These are phyloP conservation scores for Dactylellina sp. DNA, from an alignment of 2,329 filamentous ascomycete species.

Conservation along the genomic window DNA sequence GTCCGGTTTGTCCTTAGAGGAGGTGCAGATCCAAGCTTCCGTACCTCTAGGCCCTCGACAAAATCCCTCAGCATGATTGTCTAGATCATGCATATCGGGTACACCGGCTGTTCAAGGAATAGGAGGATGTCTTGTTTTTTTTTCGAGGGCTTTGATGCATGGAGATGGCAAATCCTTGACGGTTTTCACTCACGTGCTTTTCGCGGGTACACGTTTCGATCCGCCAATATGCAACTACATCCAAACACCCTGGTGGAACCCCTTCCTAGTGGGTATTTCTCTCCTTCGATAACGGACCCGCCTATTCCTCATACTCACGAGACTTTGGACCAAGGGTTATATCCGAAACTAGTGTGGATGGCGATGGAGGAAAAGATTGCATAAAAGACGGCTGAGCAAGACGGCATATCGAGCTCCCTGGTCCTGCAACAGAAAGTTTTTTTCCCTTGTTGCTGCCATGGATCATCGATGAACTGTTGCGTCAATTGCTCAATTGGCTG, in stretches of 20 bases:
- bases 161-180: conserved; percentile 56
- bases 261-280: conserved; percentile 52
- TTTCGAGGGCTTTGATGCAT: conserved; percentile 43
- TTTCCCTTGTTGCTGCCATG: conserved; percentile 52
- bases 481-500: conserved; percentile 56
- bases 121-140: conserved; percentile 36
- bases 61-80: conserved; percentile 57
- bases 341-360: conserved; percentile 58
- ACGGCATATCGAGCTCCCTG: conserved; percentile 57
- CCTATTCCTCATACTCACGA: conserved; percentile 51
- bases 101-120: conserved; percentile 54
- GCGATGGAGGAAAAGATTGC: conserved; percentile 46
- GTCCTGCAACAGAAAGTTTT: conserved; percentile 55
- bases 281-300: conserved; percentile 55
- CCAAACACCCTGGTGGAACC: conserved; percentile 47
- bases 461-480: conserved; percentile 56
- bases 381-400: conserved; percentile 53
- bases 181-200: conserved; percentile 57
- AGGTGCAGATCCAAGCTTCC: conserved; percentile 54
- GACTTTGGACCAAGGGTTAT: conserved; percentile 54
- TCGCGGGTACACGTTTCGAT: conserved; percentile 52
- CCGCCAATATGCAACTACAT: conserved; percentile 54
- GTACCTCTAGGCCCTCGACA: conserved; percentile 41
- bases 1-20: conserved; percentile 37
- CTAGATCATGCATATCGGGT: conserved; percentile 56